Base-by-base conservation (phyloP, 495 filamentous ascomycete genomes). In the Saxophila tyrrhenica region DNA sequence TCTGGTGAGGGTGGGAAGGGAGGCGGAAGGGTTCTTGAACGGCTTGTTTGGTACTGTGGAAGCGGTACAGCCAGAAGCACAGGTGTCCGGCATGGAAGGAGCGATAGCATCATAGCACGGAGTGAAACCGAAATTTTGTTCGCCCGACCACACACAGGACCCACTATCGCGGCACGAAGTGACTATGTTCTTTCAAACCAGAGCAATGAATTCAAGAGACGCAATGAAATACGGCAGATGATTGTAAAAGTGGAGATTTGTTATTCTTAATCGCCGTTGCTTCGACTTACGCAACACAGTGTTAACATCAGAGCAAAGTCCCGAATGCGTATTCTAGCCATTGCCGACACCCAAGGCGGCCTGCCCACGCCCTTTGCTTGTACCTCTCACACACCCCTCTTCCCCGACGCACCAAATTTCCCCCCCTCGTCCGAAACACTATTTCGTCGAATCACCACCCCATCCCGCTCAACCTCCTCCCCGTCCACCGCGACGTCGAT, bases 1-100 rank as follows among this genome's bases (percentile, higher is more conserved):
- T 67, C 50, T 80, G 54, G 68, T 62, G 8, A 66, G 69, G 58
- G 53, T 80, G 56, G 73, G 73, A 48, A 65, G 66, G 51, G 77
- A 83, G 59, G 79, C 80, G 0, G 79, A 82, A 46, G 67, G 52
- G 29, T 35, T 35, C 29, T 35, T 35, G 29, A 13, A 35, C 13
- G 29, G 29, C 7, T 7, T 35, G 13, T 35, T 35, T 35, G 29
- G 29, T 5, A 35, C 5, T 35, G 5, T 35, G 29, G 7, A 35
- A 13, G 5, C 13, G 5, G 29, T 35, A 5, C 5, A 13, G 29
- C 29, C 29, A 13, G 29, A 13, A 13, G 29, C 7, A 7, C 7
- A 35, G 29, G 29, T 13, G 5, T 13, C 29, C 13, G 29, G 7
- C 13, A 13, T 35, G 29, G 7, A 35, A 35, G 29, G 7, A 35